These are phyloP conservation scores for Quercus wislizeni DNA, from an alignment of 306 rosid genomes.

Conservation along the genomic window DNA sequence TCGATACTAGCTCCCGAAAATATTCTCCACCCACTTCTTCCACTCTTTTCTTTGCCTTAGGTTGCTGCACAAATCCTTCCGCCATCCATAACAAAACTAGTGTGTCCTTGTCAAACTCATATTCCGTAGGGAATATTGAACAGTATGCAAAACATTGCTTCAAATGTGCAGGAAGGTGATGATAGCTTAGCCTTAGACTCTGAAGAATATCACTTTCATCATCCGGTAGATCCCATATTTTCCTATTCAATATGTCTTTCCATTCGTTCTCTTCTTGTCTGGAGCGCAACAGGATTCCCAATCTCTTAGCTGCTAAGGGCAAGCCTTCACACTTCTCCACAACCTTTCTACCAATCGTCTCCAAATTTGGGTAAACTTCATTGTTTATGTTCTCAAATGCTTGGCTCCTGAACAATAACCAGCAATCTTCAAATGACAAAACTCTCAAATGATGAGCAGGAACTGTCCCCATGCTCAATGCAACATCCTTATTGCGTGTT, in stretches of 20 bases:
- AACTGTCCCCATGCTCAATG: slow-evolving; percentile 33
- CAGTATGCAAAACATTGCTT: slow-evolving; percentile 33
- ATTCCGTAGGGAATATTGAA: slow-evolving; percentile 22
- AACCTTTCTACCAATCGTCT: slow-evolving; percentile 32
- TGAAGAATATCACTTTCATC: slow-evolving; percentile 39
- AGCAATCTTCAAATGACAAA: slow-evolving; percentile 36
- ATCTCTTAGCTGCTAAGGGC: slow-evolving; percentile 43
- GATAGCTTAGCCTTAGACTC: slow-evolving; percentile 22
- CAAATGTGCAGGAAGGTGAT: slow-evolving; percentile 34
- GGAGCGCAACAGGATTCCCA: slow-evolving; percentile 37
- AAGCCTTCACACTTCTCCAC: slow-evolving; percentile 42
- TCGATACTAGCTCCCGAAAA: slow-evolving; percentile 32
- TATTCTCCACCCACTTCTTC: slow-evolving; percentile 33
- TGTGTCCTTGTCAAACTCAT: slow-evolving; percentile 25
- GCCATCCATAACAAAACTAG: slow-evolving; percentile 38
- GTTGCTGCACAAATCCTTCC: slow-evolving; percentile 34
- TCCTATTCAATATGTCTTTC: slow-evolving; percentile 30
- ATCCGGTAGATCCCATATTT: slow-evolving; percentile 41
- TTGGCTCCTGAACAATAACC: slow-evolving; percentile 38
- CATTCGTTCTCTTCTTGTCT: slow-evolving; percentile 34
- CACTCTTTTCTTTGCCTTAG: slow-evolving; percentile 17
- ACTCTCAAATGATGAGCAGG: slow-evolving; percentile 23
- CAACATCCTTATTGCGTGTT: slow-evolving; percentile 38
- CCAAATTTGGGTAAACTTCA: slow-evolving; percentile 10
- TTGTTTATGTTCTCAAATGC: slow-evolving; percentile 29